Conservation (phyloP, 805 yeast genomes). For the Zygosaccharomyces bailii region DNA sequence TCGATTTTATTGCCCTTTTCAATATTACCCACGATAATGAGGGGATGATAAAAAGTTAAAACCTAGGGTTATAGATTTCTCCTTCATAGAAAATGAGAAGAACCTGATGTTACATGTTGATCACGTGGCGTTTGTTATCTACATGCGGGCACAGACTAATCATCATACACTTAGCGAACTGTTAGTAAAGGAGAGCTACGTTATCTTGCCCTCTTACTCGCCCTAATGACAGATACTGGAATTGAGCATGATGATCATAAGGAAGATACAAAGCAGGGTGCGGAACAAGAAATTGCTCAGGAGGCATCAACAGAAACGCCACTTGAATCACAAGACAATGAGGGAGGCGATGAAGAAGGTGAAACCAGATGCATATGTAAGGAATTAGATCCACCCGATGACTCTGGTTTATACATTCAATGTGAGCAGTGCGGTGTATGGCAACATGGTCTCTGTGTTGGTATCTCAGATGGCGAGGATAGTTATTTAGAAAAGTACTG, state of each 20-base stretch:
- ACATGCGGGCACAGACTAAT: not conserved
- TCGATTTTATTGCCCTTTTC: too few relatives aligned
- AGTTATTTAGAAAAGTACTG: conserved; percentile 90
- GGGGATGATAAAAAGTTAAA: too few relatives aligned
- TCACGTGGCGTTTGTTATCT: too few relatives aligned
- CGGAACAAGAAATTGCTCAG: not conserved
- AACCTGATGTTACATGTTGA: too few relatives aligned
- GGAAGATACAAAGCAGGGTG: not conserved
- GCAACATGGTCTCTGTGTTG: conserved; percentile 98
- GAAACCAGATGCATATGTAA: conserved; percentile 47
- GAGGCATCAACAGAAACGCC: conserved; percentile 4
- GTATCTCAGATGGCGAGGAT: conserved; percentile 61
- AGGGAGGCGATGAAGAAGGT: conserved; percentile 41
- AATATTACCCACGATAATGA: too few relatives aligned
- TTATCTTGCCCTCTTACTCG: too few relatives aligned
- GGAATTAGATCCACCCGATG: conserved; percentile 44
- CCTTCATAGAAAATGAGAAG: too few relatives aligned
- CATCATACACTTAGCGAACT: not conserved
- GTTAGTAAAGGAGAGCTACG: too few relatives aligned
- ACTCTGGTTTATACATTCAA: conserved; percentile 67
- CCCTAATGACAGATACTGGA: not conserved
- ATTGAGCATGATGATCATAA: not conserved
- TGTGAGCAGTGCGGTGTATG: conserved; percentile 91
- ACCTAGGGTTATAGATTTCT: too few relatives aligned
- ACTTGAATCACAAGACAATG: conserved; percentile 28